These are phyloP conservation scores for Amauroascus niger DNA, from an alignment of 2,329 filamentous ascomycete species.

Conservation along the genomic window DNA sequence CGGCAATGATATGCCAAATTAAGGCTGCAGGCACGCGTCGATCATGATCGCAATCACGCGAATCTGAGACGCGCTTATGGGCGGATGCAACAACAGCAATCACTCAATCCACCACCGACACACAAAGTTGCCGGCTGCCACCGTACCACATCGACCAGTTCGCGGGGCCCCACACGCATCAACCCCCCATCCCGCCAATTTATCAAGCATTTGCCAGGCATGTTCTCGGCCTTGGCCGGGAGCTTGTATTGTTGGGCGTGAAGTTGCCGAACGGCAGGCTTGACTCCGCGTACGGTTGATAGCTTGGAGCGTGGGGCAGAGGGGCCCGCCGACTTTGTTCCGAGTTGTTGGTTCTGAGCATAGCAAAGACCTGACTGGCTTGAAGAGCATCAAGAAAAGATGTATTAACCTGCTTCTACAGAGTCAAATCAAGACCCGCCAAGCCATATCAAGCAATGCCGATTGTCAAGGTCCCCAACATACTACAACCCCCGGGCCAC, in stretches of 20 bases:
- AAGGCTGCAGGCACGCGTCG: not conserved
- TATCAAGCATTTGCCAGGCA: not conserved
- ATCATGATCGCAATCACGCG: not conserved
- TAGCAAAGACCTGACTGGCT: not conserved
- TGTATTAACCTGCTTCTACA: not conserved
- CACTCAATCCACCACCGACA: not conserved
- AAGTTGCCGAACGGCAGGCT: not conserved
- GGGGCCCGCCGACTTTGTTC: not conserved
- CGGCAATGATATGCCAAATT: not conserved
- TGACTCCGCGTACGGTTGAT: not conserved
- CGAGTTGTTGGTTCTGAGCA: not conserved
- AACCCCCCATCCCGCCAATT: not conserved
- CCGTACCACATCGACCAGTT: not conserved
- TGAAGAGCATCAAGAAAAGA: not conserved
- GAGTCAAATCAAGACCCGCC: constrained; percentile 5
- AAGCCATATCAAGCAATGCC: constrained; percentile 5
- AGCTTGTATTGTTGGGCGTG: not conserved
- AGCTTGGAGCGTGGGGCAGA: too few species aligned
- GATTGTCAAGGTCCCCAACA: not conserved
- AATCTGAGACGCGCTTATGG: constrained; percentile 2
- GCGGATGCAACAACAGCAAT: not conserved
- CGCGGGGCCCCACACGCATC: not conserved
- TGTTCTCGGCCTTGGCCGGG: not conserved
- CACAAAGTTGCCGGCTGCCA: not conserved
- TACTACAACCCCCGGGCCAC: not conserved